Conservation (phyloP, 2,329 filamentous ascomycete genomes). For the Clarireedia paspali region DNA sequence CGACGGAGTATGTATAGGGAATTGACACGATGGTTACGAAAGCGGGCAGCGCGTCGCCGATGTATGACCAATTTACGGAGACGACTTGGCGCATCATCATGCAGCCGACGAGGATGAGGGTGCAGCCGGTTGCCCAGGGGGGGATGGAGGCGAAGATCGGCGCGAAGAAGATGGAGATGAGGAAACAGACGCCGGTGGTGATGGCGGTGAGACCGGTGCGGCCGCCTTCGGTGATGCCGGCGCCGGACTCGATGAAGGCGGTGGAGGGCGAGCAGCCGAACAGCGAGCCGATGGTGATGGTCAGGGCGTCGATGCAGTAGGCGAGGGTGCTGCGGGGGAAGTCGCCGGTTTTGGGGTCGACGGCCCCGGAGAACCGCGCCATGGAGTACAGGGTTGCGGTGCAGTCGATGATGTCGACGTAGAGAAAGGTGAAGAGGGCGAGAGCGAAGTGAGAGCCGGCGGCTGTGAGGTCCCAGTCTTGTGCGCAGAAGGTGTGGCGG, state of each 20-base stretch:
- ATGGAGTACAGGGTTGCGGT: conserved; percentile 76
- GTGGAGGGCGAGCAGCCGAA: conserved; percentile 66
- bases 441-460: conserved; percentile 55
- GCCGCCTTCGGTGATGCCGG: conserved; percentile 68
- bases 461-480: conserved; percentile 54
- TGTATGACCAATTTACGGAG: conserved; percentile 69
- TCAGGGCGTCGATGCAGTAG: conserved; percentile 63
- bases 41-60: conserved; percentile 67
- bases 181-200: conserved; percentile 60
- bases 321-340: conserved; percentile 81
- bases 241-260: conserved; percentile 67
- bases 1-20: conserved; percentile 72
- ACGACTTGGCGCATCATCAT: conserved; percentile 72
- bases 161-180: conserved; percentile 66
- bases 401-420: conserved; percentile 72
- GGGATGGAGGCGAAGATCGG: conserved; percentile 72
- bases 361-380: conserved; percentile 64
- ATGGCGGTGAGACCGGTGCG: conserved; percentile 67
- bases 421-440: conserved; percentile 69
- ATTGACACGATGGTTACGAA: conserved; percentile 70
- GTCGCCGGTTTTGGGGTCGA: conserved; percentile 61
- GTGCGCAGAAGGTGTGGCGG: conserved; percentile 49
- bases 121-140: conserved; percentile 70
- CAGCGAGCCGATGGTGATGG: conserved; percentile 63
- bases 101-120: conserved; percentile 64